Conservation (phyloP, 2,329 filamentous ascomycete species). For the Hypoxylon sp. region DNA sequence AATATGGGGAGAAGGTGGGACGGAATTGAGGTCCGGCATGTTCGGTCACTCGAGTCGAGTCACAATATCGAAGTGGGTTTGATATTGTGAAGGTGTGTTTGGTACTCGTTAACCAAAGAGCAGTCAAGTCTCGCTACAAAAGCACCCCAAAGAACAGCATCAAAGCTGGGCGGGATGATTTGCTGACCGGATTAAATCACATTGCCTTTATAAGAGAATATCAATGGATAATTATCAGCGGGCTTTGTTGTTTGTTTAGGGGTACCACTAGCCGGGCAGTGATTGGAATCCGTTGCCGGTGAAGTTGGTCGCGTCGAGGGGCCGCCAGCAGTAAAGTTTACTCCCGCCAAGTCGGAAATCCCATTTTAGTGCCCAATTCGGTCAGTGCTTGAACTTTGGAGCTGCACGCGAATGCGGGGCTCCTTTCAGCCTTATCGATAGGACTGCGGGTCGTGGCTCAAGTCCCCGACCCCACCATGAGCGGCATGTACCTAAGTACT, state of each 20-base stretch:
- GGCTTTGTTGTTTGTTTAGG: slow-evolving; percentile 29
- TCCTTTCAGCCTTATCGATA: slow-evolving; percentile 37
- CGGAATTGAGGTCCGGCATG: slow-evolving; percentile 67
- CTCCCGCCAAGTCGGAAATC: slow-evolving; percentile 24
- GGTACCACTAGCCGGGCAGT: not conserved
- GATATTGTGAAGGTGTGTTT: slow-evolving; percentile 3
- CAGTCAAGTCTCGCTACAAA: not conserved
- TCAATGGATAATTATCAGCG: not conserved
- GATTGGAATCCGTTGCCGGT: slow-evolving; percentile 12
- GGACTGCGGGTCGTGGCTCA: slow-evolving; percentile 19
- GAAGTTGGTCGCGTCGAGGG: slow-evolving; percentile 40
- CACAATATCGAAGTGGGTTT: slow-evolving; percentile 16
- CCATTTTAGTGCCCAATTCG: slow-evolving; percentile 3
- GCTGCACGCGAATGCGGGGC: slow-evolving; percentile 31
- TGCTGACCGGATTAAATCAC: slow-evolving; percentile 1
- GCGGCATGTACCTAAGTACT: slow-evolving; percentile 13
- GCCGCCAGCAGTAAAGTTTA: slow-evolving; percentile 14
- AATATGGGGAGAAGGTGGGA: slow-evolving; percentile 65
- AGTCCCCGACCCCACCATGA: not conserved
- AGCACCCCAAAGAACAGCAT: slow-evolving; percentile 1
- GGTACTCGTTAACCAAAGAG: slow-evolving; percentile 3
- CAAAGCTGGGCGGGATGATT: slow-evolving; percentile 2
- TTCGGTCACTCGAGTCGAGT: slow-evolving; percentile 18
- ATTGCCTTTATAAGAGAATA: slow-evolving; percentile 9
- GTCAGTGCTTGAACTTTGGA: slow-evolving; percentile 23